phyloP scores from a whole-genome alignment of 1,284 basidiomycete species.

The Rhodofomes roseus region DNA sequence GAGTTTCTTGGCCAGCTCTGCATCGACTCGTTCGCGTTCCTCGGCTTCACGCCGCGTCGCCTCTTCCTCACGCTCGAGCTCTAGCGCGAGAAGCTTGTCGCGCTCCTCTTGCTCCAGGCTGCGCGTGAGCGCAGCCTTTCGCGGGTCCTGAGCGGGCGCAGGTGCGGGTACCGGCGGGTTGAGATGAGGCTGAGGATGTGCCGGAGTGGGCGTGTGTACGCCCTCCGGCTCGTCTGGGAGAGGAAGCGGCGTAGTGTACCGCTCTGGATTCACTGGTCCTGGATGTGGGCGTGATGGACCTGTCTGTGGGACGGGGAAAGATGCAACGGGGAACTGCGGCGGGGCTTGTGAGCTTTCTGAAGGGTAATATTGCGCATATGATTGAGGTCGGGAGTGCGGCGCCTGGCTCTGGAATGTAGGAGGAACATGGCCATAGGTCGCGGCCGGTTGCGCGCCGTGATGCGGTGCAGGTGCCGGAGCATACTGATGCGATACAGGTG shows the following conservation, averaged over 20 bases:
- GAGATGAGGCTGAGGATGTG: conserved; percentile 6
- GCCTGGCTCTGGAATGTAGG: background rate
- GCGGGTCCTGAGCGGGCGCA: background rate
- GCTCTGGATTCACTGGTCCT: no score
- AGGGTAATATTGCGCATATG: background rate
- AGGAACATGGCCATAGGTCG: background rate
- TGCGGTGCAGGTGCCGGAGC: background rate
- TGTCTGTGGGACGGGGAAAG: background rate
- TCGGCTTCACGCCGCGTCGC: conserved; percentile 25
- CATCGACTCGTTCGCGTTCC: conserved; percentile 33
- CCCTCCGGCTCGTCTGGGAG: conserved; percentile 16
- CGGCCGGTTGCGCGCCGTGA: background rate
- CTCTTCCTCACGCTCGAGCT: conserved; percentile 35
- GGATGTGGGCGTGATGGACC: no score
- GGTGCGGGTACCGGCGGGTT: background rate
- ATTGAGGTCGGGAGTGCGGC: background rate
- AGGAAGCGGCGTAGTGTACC: conserved; percentile 13
- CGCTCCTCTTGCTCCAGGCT: conserved; percentile 17
- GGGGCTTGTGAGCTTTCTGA: background rate
- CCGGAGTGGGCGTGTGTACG: conserved; percentile 9
- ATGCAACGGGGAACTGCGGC: background rate
- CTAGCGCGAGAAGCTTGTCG: conserved; percentile 22
- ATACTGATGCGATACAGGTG: no score
- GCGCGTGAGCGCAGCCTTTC: background rate
- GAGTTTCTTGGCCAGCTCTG: conserved; percentile 31